A percentile compares a stretch with the other conserved stretches of the same genome.
These are phyloP conservation scores for Aspergillus hancockii DNA, from an alignment of 495 filamentous ascomycete genomes.

Conservation along the genomic window DNA sequence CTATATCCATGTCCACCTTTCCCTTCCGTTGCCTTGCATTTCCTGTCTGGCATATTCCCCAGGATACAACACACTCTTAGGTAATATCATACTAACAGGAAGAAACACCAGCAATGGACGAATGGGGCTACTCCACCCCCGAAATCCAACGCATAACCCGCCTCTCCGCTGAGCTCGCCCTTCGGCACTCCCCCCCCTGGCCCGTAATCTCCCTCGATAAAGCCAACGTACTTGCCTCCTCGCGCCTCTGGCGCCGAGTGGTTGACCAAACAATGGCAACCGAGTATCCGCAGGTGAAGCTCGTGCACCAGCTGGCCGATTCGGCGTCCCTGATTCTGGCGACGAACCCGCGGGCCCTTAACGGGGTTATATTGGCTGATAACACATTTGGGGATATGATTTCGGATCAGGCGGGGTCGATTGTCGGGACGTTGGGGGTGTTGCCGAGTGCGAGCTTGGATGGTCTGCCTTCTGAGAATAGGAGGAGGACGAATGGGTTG, in stretches of 20 bases:
- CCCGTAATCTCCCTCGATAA: constrained; percentile 51
- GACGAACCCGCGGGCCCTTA: constrained; percentile 47
- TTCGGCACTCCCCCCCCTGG: constrained; percentile 44
- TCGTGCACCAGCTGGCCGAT: constrained; percentile 51
- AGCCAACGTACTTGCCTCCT: constrained; percentile 52
- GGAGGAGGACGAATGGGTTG: constrained; percentile 39
- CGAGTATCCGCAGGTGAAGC: constrained; percentile 50
- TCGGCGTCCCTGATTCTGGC: constrained; percentile 51
- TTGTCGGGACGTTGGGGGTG: constrained; percentile 51
- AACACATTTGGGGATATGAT: constrained; percentile 57
- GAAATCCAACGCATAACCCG: constrained; percentile 53
- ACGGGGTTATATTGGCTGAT: constrained; percentile 51
- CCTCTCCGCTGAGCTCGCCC: constrained; percentile 47
- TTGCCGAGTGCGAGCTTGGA: constrained; percentile 52
- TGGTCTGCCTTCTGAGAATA: constrained; percentile 36
- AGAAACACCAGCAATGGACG: constrained; percentile 35
- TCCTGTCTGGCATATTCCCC: no score
- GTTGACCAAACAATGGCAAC: constrained; percentile 44
- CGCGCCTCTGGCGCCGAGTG: constrained; percentile 50
- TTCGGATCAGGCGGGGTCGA: constrained; percentile 50
- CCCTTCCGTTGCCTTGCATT: no score
- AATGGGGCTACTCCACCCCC: constrained; percentile 47
- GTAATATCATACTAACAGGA: no score
- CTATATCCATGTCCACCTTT: neutral
- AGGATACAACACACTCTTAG: no score